Evolutionary conservation across 1,139 yeast species (phyloP).

Genomic region (Waltiozyma sp.): DNA sequence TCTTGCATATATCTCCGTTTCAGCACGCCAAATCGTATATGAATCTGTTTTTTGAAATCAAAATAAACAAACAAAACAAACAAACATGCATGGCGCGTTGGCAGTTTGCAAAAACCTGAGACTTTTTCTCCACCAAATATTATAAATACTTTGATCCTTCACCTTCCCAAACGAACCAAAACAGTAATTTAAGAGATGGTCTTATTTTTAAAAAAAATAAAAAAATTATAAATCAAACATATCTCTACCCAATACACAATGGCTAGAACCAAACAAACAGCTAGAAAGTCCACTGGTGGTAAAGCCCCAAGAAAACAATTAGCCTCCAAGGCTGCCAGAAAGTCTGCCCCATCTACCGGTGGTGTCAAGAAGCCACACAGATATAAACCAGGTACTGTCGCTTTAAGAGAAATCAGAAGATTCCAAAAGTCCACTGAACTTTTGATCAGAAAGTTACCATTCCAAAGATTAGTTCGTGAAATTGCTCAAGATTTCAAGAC

Average conservation of each 20-base stretch:
- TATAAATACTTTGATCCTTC: background rate
- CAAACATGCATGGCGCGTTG: background rate
- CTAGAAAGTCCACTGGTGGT: slow-evolving; percentile 99
- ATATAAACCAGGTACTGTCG: slow-evolving; percentile 99
- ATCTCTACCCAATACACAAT: slow-evolving; percentile 32
- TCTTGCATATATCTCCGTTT: no score
- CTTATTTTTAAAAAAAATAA: no score
- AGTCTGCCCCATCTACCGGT: slow-evolving; percentile 95
- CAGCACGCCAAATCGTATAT: background rate
- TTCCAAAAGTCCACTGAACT: slow-evolving; percentile 97
- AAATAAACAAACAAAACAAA: no score
- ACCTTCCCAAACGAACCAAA: no score
- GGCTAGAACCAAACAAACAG: slow-evolving; percentile 99
- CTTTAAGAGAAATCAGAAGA: slow-evolving; percentile 98
- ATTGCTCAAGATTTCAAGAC: slow-evolving; percentile 98
- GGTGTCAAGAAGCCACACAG: slow-evolving; percentile 99
- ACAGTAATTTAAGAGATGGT: no score
- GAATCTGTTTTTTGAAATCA: no score
- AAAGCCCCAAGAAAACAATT: slow-evolving; percentile 99
- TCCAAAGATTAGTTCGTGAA: slow-evolving; percentile 98
- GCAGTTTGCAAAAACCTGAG: no score
- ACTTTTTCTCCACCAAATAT: no score
- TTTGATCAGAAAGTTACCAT: slow-evolving; percentile 93
- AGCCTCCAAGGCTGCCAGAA: slow-evolving; percentile 98
- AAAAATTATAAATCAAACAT: no score